These are phyloP conservation scores for Phytophthora rubi DNA, from an alignment of 352 stramenopile genomes.

Conservation along the genomic window DNA sequence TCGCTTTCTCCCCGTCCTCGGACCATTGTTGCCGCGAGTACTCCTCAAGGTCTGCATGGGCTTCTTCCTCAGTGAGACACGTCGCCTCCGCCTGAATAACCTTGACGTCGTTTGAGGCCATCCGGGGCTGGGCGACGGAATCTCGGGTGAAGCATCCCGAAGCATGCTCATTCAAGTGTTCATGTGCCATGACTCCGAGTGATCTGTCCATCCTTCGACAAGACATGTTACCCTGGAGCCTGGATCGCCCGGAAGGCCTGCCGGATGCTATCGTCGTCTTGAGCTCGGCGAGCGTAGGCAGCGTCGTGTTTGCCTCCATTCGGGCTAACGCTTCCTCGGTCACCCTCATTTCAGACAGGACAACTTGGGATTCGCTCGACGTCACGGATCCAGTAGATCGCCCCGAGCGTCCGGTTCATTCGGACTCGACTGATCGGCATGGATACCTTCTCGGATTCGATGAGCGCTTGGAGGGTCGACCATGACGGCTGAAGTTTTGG, in stretches of 20 bases:
- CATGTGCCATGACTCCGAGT: background rate
- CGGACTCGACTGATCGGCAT: too few relatives aligned
- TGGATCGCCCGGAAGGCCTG: background rate
- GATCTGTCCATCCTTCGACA: background rate
- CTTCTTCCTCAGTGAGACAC: background rate
- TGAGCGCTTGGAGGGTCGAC: too few relatives aligned
- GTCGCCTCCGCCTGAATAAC: background rate
- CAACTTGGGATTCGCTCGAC: background rate
- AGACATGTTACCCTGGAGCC: background rate
- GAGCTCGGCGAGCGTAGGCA: background rate
- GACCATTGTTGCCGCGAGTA: background rate
- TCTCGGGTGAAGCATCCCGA: background rate
- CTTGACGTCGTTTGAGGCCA: background rate
- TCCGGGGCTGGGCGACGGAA: background rate
- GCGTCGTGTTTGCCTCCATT: background rate
- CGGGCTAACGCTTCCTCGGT: background rate
- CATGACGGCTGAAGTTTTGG: too few relatives aligned
- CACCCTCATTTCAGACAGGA: background rate
- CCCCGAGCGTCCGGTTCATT: background rate
- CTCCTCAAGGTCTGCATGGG: background rate
- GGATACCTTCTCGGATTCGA: too few relatives aligned
- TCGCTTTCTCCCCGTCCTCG: background rate
- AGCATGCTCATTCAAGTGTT: background rate
- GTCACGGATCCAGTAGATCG: background rate
- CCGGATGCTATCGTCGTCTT: background rate